Evolutionary conservation across 2,329 filamentous ascomycete genomes (phyloP).

Genomic region (Cladosporium colombiae): DNA sequence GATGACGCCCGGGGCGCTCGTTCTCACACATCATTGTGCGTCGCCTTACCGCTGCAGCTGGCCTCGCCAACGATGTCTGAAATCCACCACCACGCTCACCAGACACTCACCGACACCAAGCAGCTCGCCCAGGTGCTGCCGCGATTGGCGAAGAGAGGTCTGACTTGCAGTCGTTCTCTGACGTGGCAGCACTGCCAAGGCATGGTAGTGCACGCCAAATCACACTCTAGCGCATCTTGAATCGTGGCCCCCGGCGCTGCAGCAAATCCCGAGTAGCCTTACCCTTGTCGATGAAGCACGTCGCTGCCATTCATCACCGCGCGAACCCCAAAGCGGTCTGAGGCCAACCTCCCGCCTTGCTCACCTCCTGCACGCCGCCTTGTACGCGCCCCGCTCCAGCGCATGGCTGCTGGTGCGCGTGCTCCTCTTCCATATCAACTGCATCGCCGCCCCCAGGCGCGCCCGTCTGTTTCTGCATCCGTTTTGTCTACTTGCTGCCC

Average conservation of each 20-base stretch:
- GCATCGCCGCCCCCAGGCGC: slow-evolving; percentile 24
- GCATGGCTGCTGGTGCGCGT: slow-evolving; percentile 10
- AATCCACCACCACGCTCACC: not conserved
- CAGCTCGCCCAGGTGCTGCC: not conserved
- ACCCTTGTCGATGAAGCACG: slow-evolving; percentile 20
- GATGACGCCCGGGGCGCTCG: slow-evolving; percentile 1
- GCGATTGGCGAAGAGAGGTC: slow-evolving; percentile 15
- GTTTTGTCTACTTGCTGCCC: slow-evolving; percentile 24
- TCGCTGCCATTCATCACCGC: slow-evolving; percentile 11
- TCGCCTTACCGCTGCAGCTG: slow-evolving; percentile 2
- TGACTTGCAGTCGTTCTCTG: slow-evolving; percentile 7
- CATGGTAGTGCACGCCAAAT: slow-evolving; percentile 7
- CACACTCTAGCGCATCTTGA: slow-evolving; percentile 13
- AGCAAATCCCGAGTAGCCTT: slow-evolving; percentile 21
- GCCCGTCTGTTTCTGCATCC: slow-evolving; percentile 23
- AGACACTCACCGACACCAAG: slow-evolving; percentile 1
- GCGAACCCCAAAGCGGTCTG: slow-evolving; percentile 19
- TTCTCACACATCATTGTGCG: slow-evolving; percentile 12
- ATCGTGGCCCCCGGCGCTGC: not conserved
- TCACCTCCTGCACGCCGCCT: slow-evolving; percentile 16
- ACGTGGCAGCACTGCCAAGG: slow-evolving; percentile 17
- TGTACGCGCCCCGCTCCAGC: slow-evolving; percentile 15
- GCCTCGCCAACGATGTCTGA: not conserved
- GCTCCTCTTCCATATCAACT: slow-evolving; percentile 29
- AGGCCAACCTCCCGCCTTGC: slow-evolving; percentile 9